These are phyloP conservation scores for Cicer yamashitae DNA, from an alignment of 306 rosid species.

Conservation along the genomic window DNA sequence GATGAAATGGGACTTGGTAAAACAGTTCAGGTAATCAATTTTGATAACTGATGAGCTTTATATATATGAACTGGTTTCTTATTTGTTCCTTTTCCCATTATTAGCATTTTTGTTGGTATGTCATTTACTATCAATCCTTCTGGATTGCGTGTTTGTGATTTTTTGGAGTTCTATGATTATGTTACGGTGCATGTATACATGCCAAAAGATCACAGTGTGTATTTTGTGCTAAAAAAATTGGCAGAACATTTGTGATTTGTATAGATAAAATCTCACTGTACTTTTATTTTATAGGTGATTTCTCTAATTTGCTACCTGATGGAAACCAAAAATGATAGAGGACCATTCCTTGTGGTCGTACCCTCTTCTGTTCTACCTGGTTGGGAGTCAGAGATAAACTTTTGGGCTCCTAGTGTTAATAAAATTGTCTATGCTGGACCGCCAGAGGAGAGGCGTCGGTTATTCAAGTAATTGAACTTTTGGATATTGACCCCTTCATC, in stretches of 20 bases:
- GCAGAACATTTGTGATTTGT: constrained; percentile 29
- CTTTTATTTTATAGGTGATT: constrained; percentile 70
- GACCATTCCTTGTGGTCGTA: constrained; percentile 97
- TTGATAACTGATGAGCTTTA: constrained; percentile 11
- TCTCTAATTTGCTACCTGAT: constrained; percentile 95
- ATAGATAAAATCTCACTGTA: constrained; percentile 32
- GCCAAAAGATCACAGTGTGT: constrained; percentile 31
- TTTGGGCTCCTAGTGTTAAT: constrained; percentile 88
- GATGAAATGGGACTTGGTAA: constrained; percentile 99
- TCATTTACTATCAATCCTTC: background rate
- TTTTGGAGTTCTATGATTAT: constrained; percentile 20
- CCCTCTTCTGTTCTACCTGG: constrained; percentile 99
- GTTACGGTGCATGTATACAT: constrained; percentile 12
- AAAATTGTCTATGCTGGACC: constrained; percentile 90
- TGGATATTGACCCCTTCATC: constrained; percentile 8
- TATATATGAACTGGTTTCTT: background rate
- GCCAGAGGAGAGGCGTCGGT: constrained; percentile 93
- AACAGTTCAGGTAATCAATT: constrained; percentile 87
- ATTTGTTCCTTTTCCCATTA: background rate
- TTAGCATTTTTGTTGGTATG: constrained; percentile 5
- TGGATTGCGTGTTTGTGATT: constrained; percentile 29
- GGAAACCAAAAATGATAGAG: constrained; percentile 97
- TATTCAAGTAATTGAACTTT: constrained; percentile 78
- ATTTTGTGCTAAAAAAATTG: constrained; percentile 13
- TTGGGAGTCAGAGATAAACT: constrained; percentile 93